phyloP scores from a whole-genome alignment of 805 yeast genomes.

The Saturnispora quitensis region DNA sequence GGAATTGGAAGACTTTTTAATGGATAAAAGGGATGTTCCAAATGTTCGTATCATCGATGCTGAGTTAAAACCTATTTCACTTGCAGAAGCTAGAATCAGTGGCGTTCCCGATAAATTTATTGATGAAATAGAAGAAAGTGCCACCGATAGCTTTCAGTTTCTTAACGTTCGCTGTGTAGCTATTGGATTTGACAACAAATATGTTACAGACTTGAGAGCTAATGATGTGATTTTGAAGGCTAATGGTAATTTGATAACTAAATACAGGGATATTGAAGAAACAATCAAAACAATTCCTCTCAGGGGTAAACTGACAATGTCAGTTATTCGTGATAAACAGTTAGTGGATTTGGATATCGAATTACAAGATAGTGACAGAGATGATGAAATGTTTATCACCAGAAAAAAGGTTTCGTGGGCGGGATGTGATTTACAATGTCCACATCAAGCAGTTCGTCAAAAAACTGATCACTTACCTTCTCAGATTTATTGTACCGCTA shows the following conservation, averaged over 20 bases:
- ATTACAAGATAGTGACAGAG: conserved; percentile 47
- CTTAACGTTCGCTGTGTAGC: conserved; percentile 4
- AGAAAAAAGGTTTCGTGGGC: conserved; percentile 70
- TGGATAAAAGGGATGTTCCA: neutral
- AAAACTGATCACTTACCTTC: conserved; percentile 70
- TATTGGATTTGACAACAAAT: conserved; percentile 22
- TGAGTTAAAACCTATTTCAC: neutral
- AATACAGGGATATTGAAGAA: conserved; percentile 55
- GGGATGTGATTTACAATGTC: conserved; percentile 74
- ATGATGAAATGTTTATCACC: conserved; percentile 35
- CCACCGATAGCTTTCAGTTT: neutral
- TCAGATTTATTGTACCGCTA: conserved; percentile 70
- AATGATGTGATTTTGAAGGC: conserved; percentile 80
- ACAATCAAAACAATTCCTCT: conserved; percentile 21
- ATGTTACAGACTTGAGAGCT: conserved; percentile 31
- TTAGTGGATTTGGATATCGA: conserved; percentile 54
- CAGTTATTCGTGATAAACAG: conserved; percentile 62
- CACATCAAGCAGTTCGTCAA: conserved; percentile 90
- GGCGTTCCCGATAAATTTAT: neutral
- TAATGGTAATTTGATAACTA: conserved; percentile 53
- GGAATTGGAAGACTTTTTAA: neutral
- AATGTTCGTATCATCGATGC: neutral
- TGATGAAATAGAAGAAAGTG: neutral
- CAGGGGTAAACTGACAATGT: conserved; percentile 36
- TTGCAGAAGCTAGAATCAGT: neutral